A percentile compares a stretch with the other conserved stretches of the same genome.
phyloP scores from a whole-genome alignment of 2,329 filamentous ascomycete species.

The Ceratocystis colombiana region DNA sequence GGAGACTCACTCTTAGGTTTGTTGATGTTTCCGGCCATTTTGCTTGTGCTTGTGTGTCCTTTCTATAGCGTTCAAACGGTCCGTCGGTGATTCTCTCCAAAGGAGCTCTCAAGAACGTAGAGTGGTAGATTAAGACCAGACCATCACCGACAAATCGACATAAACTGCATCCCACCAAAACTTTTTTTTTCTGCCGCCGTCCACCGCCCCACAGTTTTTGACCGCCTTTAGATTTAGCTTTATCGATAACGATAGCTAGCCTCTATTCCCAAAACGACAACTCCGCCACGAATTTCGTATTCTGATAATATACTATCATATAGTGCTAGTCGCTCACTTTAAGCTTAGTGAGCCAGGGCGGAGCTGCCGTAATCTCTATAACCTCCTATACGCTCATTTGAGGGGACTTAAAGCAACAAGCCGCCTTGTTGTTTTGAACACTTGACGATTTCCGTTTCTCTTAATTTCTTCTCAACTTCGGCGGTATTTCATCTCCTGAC shows the following conservation, averaged over 20 bases:
- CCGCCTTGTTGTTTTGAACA: background rate
- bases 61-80: constrained; percentile 2
- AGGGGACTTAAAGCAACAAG: background rate
- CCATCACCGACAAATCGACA: constrained; percentile 11
- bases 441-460: background rate
- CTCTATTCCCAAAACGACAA: constrained; percentile 14
- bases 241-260: background rate
- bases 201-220: constrained; percentile 18
- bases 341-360: background rate
- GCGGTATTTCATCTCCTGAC: background rate
- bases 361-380: background rate
- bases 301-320: background rate
- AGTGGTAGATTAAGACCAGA: background rate
- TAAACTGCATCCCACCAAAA: constrained; percentile 21
- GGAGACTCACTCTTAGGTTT: constrained; percentile 43
- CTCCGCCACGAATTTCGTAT: background rate
- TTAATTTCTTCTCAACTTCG: background rate
- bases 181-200: constrained; percentile 26
- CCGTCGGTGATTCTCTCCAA: background rate
- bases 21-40: constrained; percentile 46
- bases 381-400: background rate
- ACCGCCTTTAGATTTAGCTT: constrained; percentile 12
- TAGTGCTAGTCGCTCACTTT: background rate
- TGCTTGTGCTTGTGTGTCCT: constrained; percentile 21
- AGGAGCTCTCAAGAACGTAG: background rate